These are phyloP conservation scores for Nemania serpens DNA, from an alignment of 2,329 filamentous ascomycete species.

Conservation along the genomic window DNA sequence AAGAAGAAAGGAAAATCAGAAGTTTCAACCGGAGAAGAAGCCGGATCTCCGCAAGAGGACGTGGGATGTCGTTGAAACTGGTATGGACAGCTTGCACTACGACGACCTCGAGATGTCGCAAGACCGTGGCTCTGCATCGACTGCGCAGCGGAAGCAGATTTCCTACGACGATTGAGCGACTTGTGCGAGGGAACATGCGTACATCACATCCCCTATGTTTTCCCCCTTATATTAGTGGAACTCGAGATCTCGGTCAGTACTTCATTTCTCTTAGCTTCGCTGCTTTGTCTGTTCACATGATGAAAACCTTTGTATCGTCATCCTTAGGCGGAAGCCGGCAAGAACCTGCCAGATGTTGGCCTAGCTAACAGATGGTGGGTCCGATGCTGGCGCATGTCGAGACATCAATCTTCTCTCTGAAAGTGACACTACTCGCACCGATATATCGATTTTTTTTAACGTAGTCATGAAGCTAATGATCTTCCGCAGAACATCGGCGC, in stretches of 20 bases:
- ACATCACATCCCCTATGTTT: background rate
- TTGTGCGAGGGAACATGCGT: background rate
- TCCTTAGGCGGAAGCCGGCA: constrained; percentile 83
- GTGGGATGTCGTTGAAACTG: constrained; percentile 68
- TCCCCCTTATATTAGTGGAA: background rate
- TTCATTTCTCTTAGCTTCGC: background rate
- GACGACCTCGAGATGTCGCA: constrained; percentile 49
- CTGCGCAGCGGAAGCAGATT: constrained; percentile 50
- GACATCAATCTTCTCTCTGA: constrained; percentile 64
- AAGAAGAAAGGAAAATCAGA: constrained; percentile 46
- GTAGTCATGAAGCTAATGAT: constrained; percentile 15
- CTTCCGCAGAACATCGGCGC: background rate
- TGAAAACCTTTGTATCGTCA: constrained; percentile 90
- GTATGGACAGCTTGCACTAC: constrained; percentile 64
- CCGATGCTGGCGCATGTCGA: constrained; percentile 45
- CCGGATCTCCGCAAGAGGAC: constrained; percentile 68
- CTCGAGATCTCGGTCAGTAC: constrained; percentile 33
- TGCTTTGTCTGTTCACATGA: constrained; percentile 59
- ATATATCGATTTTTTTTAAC: background rate
- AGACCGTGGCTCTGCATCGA: constrained; percentile 31
- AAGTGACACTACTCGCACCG: constrained; percentile 16
- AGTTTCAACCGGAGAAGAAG: constrained; percentile 53
- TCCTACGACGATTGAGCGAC: constrained; percentile 52
- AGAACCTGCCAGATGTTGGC: constrained; percentile 38
- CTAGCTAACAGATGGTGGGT: constrained; percentile 38